Evolutionary conservation across 371 early-diverging fungal genomes (phyloP).

Genomic region (Syncephalastrum sp.): DNA sequence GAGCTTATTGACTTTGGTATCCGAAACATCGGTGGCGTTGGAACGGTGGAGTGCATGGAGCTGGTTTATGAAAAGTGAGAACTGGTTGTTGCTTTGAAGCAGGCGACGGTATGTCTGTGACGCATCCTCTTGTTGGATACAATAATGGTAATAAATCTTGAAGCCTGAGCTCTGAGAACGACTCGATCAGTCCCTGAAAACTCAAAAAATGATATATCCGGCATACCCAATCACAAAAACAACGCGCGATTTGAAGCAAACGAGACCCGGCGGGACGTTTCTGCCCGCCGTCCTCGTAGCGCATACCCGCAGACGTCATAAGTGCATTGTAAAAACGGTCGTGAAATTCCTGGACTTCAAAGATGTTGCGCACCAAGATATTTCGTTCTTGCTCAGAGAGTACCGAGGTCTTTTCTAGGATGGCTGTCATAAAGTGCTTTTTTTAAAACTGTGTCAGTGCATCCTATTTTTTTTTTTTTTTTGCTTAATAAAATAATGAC

Average conservation of each 20-base stretch:
- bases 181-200: too few species aligned
- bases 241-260: slow-evolving; percentile 27
- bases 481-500: too few species aligned
- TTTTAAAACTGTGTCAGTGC: too few species aligned
- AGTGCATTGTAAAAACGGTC: too few species aligned
- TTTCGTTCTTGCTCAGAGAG: too few species aligned
- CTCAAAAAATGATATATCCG: too few species aligned
- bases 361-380: too few species aligned
- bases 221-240: slow-evolving; percentile 41
- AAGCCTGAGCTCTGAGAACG: slow-evolving; percentile 29
- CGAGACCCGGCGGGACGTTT: neutral
- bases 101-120: slow-evolving; percentile 26
- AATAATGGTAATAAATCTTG: slow-evolving; percentile 41
- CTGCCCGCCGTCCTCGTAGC: neutral
- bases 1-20: slow-evolving; percentile 13
- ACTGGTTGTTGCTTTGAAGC: slow-evolving; percentile 23
- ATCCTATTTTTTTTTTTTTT: too few species aligned
- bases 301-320: neutral
- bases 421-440: too few species aligned
- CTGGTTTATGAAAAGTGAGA: slow-evolving; percentile 9
- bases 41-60: slow-evolving; percentile 22
- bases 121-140: slow-evolving; percentile 42
- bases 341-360: too few species aligned
- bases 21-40: slow-evolving; percentile 3
- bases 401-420: too few species aligned